Evolutionary conservation across 2,329 filamentous ascomycete species (phyloP), one percentile per base, ranked within the genome.

Genomic region (Fusarium albosuccineum): DNA sequence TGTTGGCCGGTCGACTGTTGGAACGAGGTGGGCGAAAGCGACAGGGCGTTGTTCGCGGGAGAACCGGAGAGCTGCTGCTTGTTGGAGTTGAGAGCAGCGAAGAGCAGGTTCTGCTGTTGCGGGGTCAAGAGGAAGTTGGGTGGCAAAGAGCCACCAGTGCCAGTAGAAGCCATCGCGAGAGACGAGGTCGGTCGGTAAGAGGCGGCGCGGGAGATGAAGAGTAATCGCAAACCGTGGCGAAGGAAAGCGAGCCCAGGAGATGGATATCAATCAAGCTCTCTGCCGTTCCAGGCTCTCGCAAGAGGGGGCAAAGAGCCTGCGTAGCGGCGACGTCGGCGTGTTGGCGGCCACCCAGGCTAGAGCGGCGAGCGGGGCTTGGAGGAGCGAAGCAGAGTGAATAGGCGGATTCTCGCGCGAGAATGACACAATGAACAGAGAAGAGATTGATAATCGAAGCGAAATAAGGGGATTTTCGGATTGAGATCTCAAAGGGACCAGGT

Each of bases 11-110:
- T 83, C 10, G 85, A 86, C 54, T 80, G 80, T 63, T 84, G 82
- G 66, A 87, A 77, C 52, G 86, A 79, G 55, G 76, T 75, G 51
- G 86, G 79, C 60, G 86, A 82, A 71, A 86, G 73, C 49, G 83
- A 78, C 56, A 82, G 64, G 26, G 74, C 71, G 61, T 82, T 80
- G 62, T 74, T 76, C n/a, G 76, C 67, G 22, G 79, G 68, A 36
- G 76, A 71, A 63, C 76, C 71, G 13, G 81, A 78, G 6, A 62
- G 37, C 56, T 74, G 73, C 60, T 76, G 76, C 57, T 80, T 87
- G 75, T 93, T 93, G 68, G 91, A 91, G 68, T 91, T 91, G 70
- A 95, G 87, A 45, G 92, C 91, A 62, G 91, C 90, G 66, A 92
- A 89, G 44, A 95, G 84, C 62, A 94, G 83, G 74, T 87, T 89